phyloP scores from a whole-genome alignment of 495 filamentous ascomycete genomes.

The Cercophora sp. region DNA sequence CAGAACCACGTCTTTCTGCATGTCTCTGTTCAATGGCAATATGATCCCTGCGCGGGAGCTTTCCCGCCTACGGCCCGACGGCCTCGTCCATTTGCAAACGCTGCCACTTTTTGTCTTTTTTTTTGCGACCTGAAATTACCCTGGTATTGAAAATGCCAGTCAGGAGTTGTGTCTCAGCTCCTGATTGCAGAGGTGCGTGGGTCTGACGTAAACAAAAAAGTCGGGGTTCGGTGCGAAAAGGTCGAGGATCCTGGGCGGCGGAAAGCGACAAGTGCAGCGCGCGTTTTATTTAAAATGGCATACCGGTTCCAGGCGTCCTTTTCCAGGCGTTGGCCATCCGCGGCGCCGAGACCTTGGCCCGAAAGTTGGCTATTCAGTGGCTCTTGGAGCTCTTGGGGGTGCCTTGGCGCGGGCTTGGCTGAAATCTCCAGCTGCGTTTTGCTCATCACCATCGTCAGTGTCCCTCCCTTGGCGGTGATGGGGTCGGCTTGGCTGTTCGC shows the following conservation, averaged over 20 bases:
- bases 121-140: neutral
- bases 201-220: slow-evolving; percentile 4
- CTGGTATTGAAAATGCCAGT: no score
- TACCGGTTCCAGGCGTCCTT: slow-evolving; percentile 2
- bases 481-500: neutral
- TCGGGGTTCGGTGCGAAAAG: no score
- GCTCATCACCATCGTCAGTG: neutral
- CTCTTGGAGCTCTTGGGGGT: slow-evolving; percentile 11
- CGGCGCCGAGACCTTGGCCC: slow-evolving; percentile 12
- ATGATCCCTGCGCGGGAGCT: neutral
- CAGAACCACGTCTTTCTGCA: no score
- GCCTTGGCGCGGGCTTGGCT: slow-evolving; percentile 13
- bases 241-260: neutral
- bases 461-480: slow-evolving; percentile 8
- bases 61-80: slow-evolving; percentile 6
- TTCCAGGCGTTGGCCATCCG: slow-evolving; percentile 6
- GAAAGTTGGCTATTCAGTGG: slow-evolving; percentile 12
- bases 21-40: neutral
- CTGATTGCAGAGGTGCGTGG: neutral
- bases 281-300: slow-evolving; percentile 8
- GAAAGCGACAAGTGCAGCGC: neutral
- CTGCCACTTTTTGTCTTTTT: neutral
- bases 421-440: slow-evolving; percentile 1
- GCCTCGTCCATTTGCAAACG: slow-evolving; percentile 3
- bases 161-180: neutral